Base-by-base conservation (phyloP, 2,329 filamentous ascomycete genomes). In the Diaporthe amygdali region DNA sequence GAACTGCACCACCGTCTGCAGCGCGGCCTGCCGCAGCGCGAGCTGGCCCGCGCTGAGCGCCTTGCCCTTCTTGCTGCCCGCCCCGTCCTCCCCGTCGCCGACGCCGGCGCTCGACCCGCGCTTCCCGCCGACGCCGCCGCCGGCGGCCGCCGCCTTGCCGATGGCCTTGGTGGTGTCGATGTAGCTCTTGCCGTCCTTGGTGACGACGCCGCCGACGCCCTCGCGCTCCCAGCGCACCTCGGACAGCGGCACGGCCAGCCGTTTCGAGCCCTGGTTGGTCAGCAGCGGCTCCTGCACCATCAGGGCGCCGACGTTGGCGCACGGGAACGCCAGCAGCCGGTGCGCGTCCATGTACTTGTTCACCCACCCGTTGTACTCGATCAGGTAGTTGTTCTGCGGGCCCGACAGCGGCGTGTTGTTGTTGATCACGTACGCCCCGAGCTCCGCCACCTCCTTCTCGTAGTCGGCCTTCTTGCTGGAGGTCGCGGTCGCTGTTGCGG, bases 181-280 rank as follows among this genome's bases (percentile, higher is more conserved):
- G 79, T 90, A 93, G 69, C 84, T 85, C 80, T 88, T 90, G 74
- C 86, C 86, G 64, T 89, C 87, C 75, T 89, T 89, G 55, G 88
- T 92, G 71, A 89, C 87, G 72, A 87, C 87, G 78, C 87, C 90
- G 76, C 87, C 91, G 73, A 89, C 89, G 66, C 90, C 90, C 77
- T 96, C 94, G 66, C 91, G 90, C 84, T 97, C 95, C 95, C 95
- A 97, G 61, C 93, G 90, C 54, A 96, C 87, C 79, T 97, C 93
- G 55, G 93, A 92, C 0, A 97, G 86, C 1, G 95, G 95, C 32
- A 98, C 92, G n/a, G 94, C 96, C 66, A 98, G 85, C 41, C 96
- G 91, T 51, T 93, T 91, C 70, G 89, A 93, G 66, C 90, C 91
- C 37, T 95, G 85, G 47, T 93, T 91, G 63, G 86, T 86, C 10